Percentiles rank a stretch among this genome's conserved stretches.
phyloP scores from a whole-genome alignment of 2,329 filamentous ascomycete species.

The Aspergillus calidoustus region DNA sequence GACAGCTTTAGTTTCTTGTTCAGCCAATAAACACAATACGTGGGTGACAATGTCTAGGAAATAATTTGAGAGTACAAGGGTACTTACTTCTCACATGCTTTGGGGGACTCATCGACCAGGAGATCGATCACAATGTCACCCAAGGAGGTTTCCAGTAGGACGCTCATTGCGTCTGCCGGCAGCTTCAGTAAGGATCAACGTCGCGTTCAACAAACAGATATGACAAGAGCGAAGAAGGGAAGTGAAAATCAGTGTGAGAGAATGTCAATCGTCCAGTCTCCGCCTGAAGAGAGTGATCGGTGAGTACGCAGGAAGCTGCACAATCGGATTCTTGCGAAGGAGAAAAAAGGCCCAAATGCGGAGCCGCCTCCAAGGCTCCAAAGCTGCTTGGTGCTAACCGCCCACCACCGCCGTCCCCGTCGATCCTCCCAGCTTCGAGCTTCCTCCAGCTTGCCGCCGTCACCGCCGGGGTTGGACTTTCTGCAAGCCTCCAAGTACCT shows the following conservation, averaged over 20 bases:
- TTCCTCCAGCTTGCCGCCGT: not conserved
- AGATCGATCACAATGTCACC: conserved; percentile 96
- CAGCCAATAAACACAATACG: conserved; percentile 52
- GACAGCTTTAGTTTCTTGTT: conserved; percentile 60
- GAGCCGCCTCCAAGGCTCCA: conserved; percentile 16
- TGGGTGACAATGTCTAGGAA: conserved; percentile 9
- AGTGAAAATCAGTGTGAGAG: not conserved
- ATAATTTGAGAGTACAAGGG: conserved; percentile 14
- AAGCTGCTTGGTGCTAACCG: not conserved
- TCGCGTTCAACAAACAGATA: conserved; percentile 17
- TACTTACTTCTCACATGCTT: conserved; percentile 93
- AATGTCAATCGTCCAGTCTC: conserved; percentile 5
- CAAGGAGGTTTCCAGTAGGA: conserved; percentile 87
- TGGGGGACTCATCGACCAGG: conserved; percentile 84
- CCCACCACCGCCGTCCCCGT: not conserved
- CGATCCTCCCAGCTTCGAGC: conserved; percentile 6
- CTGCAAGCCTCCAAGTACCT: conserved; percentile 15
- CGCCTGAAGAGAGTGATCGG: not conserved
- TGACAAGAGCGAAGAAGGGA: conserved; percentile 6
- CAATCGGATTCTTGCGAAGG: conserved; percentile 3
- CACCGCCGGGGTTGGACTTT: conserved; percentile 1
- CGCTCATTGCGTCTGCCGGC: conserved; percentile 69
- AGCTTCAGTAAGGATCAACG: conserved; percentile 22
- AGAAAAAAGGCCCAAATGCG: conserved; percentile 17
- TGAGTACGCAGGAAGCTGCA: conserved; percentile 6